Evolutionary conservation across 2,329 filamentous ascomycete species (phyloP).

Genomic region (Raffaelea albimanens): DNA sequence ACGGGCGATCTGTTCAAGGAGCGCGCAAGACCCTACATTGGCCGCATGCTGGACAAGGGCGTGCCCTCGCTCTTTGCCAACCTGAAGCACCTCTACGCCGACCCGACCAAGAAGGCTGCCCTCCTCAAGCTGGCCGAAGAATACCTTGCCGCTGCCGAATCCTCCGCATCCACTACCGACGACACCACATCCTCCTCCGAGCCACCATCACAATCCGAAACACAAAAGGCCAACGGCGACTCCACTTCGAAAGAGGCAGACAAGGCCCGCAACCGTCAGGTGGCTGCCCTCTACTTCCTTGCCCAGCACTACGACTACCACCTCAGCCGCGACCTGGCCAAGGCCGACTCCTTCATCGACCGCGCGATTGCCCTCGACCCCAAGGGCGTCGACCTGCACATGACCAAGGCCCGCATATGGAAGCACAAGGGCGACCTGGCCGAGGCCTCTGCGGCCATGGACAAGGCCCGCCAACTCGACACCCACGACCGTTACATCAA

Average conservation of each 20-base stretch:
- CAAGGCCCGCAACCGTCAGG: slow-evolving; percentile 54
- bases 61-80: slow-evolving; percentile 96
- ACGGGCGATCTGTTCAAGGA: slow-evolving; percentile 70
- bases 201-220: slow-evolving; percentile 23
- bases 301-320: slow-evolving; percentile 96
- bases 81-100: slow-evolving; percentile 82
- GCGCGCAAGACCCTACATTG: slow-evolving; percentile 70
- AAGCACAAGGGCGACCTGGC: slow-evolving; percentile 77
- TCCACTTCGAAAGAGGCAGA: slow-evolving; percentile 24
- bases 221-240: not conserved
- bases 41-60: slow-evolving; percentile 79
- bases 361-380: slow-evolving; percentile 72
- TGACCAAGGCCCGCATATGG: slow-evolving; percentile 90
- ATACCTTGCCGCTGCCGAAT: slow-evolving; percentile 46
- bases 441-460: slow-evolving; percentile 81
- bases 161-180: slow-evolving; percentile 18
- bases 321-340: slow-evolving; percentile 71
- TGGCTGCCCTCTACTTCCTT: slow-evolving; percentile 83
- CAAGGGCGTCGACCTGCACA: slow-evolving; percentile 79
- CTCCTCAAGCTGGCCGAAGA: slow-evolving; percentile 69
- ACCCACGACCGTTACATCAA: slow-evolving; percentile 95
- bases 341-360: slow-evolving; percentile 75
- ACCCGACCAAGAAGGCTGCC: slow-evolving; percentile 65
- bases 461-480: slow-evolving; percentile 75
- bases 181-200: slow-evolving; percentile 28